Conservation (phyloP, 352 stramenopile genomes). For the Pythium inflatum region DNA sequence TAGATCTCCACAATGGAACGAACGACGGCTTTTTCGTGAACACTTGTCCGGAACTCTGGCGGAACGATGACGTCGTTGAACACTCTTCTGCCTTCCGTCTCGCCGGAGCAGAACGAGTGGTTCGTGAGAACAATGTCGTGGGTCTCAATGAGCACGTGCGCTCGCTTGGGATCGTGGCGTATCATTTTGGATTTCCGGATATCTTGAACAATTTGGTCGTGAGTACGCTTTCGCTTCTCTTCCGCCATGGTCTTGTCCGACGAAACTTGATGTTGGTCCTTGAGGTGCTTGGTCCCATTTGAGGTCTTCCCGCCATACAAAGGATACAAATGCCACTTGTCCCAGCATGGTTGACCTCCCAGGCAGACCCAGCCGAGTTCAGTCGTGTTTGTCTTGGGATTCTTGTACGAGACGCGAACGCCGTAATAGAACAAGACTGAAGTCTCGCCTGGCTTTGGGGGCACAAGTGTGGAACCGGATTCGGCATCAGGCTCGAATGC, state of each 20-base stretch:
- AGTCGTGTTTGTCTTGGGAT: not conserved
- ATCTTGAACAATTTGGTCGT: constrained; percentile 6
- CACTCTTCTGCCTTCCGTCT: constrained; percentile 6
- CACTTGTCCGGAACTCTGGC: not conserved
- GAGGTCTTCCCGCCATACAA: constrained; percentile 15
- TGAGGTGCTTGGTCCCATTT: constrained; percentile 15
- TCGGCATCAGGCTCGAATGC: not conserved
- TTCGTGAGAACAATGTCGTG: constrained; percentile 15
- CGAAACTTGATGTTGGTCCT: constrained; percentile 5
- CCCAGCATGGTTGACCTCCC: not conserved
- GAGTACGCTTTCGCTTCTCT: not conserved
- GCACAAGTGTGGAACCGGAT: not conserved
- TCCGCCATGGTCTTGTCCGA: constrained; percentile 8
- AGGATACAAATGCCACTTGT: not conserved
- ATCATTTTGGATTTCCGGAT: not conserved
- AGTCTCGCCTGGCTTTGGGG: not conserved
- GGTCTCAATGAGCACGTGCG: constrained; percentile 8
- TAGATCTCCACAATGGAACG: constrained; percentile 9
- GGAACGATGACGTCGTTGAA: not conserved
- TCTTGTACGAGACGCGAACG: constrained; percentile 12
- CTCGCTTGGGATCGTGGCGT: not conserved
- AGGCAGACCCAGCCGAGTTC: constrained; percentile 12
- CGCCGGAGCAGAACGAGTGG: constrained; percentile 1
- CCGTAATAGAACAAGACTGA: not conserved
- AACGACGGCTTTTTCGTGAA: not conserved